Base-by-base conservation (phyloP, 495 filamentous ascomycete genomes). In the Cercophora scortea region DNA sequence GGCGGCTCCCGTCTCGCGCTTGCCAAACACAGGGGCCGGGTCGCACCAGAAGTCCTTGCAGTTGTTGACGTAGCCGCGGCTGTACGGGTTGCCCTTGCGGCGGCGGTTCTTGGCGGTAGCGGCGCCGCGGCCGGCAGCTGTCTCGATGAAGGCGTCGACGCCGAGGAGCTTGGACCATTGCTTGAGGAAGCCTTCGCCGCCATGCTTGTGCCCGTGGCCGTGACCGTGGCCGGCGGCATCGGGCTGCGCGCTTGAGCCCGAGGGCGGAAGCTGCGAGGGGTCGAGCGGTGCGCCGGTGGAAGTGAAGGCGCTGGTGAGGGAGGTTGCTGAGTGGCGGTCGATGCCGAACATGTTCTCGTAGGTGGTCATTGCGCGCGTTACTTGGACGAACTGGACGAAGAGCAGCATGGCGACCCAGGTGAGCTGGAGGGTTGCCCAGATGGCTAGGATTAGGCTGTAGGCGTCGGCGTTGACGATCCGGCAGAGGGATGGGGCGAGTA, bases 1-100 rank as follows among this genome's bases (percentile, higher is more conserved):
- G 2, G 82, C 89, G 25, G 79, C 74, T 6, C 90, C 91, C 49
- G 79, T 83, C 55, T 86, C 79, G 33, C 87, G 79, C 51, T 75
- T 77, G 36, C 87, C 82, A 68, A 96, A 90, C 33, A 94, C 60
- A 8, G 93, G 90, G 15, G 85, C 81, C 0, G 87, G 80, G 62
- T 96, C 93, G 59, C 88, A 89, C 88, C 89, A 98, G 67, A 98
- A 98, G 68, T 98, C 93, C 51, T 83, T 89, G 62, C 92, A 97
- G 58, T 98, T 98, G 34, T 82, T 82, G 32, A 92, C 54, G 13
- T 88, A 65, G 15, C 94, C 93, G 36, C 80, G 78, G 33, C 86
- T 91, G 67, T 89, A 98, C 0, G 89, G 90, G 59, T 98, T 98
- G 33, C 74, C 71, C 50, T 81, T 79, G 42, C 77, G 72, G 15